Conservation (phyloP, 176 grass and related monocot species). For the Miscanthus lutarioriparius region DNA sequence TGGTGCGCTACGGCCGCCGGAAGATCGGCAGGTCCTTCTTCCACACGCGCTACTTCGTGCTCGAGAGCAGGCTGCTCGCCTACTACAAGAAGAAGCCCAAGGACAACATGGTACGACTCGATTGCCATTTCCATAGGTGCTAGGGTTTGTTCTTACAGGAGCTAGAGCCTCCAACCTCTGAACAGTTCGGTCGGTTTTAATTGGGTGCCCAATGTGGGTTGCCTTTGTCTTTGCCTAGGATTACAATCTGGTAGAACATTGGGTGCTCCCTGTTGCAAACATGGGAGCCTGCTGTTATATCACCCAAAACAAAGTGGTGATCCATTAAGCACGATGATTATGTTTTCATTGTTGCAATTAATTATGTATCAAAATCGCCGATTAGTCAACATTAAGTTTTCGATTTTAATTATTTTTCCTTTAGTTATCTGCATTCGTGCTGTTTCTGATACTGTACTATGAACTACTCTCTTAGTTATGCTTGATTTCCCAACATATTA, state of each 20-base stretch:
- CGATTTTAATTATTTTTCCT: background rate
- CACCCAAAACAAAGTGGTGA: background rate
- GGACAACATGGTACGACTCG: slow-evolving; percentile 61
- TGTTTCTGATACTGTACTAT: background rate
- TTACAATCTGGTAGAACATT: background rate
- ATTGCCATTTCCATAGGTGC: background rate
- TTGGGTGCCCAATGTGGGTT: background rate
- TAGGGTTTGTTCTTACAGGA: background rate
- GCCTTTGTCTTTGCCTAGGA: too few species aligned
- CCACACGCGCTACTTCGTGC: slow-evolving; percentile 71
- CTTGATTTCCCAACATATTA: background rate
- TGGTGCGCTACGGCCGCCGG: slow-evolving; percentile 71
- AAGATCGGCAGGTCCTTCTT: slow-evolving; percentile 67
- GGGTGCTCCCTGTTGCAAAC: background rate
- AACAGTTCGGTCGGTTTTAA: background rate
- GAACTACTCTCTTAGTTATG: background rate
- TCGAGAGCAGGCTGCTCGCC: slow-evolving; percentile 63
- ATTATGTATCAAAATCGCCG: background rate
- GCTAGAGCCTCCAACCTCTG: background rate
- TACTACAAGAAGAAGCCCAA: slow-evolving; percentile 98
- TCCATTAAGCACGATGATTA: background rate
- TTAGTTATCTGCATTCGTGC: background rate
- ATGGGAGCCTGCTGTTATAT: background rate
- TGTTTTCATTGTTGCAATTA: background rate
- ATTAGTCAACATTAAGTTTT: background rate